Evolutionary conservation across 164 flowering plant genomes (phyloP).

Genomic region (Dillenia suffruticosa): DNA sequence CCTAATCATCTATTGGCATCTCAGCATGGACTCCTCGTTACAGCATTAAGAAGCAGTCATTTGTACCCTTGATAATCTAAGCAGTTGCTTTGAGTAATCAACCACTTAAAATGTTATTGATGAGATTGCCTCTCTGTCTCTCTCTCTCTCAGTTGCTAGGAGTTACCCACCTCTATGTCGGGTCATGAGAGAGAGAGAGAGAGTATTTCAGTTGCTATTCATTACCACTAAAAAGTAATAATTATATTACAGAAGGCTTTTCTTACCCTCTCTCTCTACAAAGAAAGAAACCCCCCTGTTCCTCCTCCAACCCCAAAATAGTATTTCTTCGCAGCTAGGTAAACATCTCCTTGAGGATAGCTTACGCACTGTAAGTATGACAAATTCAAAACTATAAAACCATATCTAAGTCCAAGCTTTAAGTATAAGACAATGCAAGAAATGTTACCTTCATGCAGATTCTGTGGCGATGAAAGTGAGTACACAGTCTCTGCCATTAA

Average conservation of each 20-base stretch:
- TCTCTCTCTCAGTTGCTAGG: no score
- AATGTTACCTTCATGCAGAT: conserved; percentile 64
- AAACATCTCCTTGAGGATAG: conserved; percentile 67
- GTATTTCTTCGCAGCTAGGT: conserved; percentile 90
- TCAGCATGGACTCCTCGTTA: background rate
- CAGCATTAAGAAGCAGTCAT: background rate
- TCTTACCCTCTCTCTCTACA: conserved; percentile 85
- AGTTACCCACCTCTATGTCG: no score
- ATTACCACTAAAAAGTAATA: background rate
- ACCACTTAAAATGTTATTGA: background rate
- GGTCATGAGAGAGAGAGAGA: no score
- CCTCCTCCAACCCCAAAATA: conserved; percentile 99
- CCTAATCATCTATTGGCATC: background rate
- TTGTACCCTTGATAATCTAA: no score
- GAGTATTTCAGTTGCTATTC: background rate
- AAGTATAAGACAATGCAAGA: background rate
- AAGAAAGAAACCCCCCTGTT: conserved; percentile 68
- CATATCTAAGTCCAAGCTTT: background rate
- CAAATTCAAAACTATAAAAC: conserved; percentile 3
- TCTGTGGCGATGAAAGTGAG: conserved; percentile 55
- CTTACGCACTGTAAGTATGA: conserved; percentile 51
- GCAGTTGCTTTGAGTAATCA: background rate
- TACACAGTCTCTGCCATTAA: conserved; percentile 99
- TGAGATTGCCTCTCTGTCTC: no score
- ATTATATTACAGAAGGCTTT: background rate